Conservation (phyloP, 2,329 filamentous ascomycete species). For the Harringtonia lauricola region DNA sequence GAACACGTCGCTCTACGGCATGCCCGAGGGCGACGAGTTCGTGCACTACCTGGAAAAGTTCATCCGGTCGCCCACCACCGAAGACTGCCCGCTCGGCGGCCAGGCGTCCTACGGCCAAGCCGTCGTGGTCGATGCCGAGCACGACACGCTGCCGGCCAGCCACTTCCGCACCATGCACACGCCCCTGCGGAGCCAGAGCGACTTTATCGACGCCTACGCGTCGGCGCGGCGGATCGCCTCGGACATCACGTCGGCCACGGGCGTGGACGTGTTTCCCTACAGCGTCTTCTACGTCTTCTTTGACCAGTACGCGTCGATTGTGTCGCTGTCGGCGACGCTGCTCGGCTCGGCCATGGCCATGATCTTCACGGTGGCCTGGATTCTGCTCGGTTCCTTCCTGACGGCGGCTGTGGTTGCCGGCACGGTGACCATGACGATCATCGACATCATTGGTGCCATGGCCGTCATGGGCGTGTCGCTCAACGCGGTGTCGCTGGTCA, state of each 20-base stretch:
- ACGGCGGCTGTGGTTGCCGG: conserved; percentile 75
- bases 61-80: conserved; percentile 67
- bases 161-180: conserved; percentile 90
- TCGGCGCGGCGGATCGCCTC: conserved; percentile 79
- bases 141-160: conserved; percentile 61
- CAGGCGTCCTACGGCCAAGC: conserved; percentile 79
- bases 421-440: conserved; percentile 85
- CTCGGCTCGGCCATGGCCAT: conserved; percentile 75
- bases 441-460: conserved; percentile 94
- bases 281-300: conserved; percentile 99
- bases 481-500: conserved; percentile 91
- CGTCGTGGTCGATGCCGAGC: conserved; percentile 62
- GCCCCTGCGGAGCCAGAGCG: conserved; percentile 73
- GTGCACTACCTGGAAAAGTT: conserved; percentile 76
- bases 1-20: conserved; percentile 81
- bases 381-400: conserved; percentile 72
- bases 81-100: conserved; percentile 79
- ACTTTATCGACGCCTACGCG: conserved; percentile 87
- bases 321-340: conserved; percentile 66
- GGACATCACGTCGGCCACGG: conserved; percentile 60
- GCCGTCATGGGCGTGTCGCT: conserved; percentile 77
- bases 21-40: conserved; percentile 92
- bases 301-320: conserved; percentile 85
- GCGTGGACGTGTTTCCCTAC: conserved; percentile 86
- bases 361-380: conserved; percentile 68